Conservation (phyloP, 352 stramenopile genomes). For the Phytophthora litchii region DNA sequence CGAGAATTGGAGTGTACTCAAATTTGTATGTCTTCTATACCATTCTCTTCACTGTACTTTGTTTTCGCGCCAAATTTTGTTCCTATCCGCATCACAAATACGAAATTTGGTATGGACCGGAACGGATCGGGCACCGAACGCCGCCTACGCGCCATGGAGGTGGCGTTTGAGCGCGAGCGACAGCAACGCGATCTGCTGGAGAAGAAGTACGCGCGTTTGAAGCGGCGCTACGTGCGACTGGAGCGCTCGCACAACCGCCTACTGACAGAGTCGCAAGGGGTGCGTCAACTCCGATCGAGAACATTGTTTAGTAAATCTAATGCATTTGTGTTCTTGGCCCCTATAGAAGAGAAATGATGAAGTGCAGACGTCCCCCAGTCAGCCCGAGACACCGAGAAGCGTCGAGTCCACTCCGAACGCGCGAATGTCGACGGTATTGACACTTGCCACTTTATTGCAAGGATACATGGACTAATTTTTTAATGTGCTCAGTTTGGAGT, state of each 20-base stretch:
- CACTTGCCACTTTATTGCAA: neutral
- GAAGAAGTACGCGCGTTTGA: conserved; percentile 76
- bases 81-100: neutral
- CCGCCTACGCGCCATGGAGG: conserved; percentile 48
- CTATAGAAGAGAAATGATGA: conserved; percentile 18
- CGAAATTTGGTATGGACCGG: conserved; percentile 12
- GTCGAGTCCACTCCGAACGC: conserved; percentile 18
- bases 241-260: conserved; percentile 57
- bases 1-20: too few species aligned
- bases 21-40: neutral
- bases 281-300: conserved; percentile 8
- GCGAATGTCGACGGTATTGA: conserved; percentile 24
- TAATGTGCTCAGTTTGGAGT: conserved; percentile 30
- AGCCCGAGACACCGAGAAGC: conserved; percentile 10
- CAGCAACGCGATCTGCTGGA: conserved; percentile 57
- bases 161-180: conserved; percentile 52
- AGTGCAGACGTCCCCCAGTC: neutral
- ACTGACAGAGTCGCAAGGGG: conserved; percentile 38
- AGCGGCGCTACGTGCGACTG: conserved; percentile 67
- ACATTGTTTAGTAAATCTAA: conserved; percentile 3
- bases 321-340: neutral
- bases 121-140: conserved; percentile 29
- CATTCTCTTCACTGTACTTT: neutral
- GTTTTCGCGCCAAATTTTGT: conserved; percentile 17
- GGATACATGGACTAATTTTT: conserved; percentile 15